These are phyloP conservation scores for Aspergillus quadricinctus DNA, from an alignment of 2,329 filamentous ascomycete genomes.

Conservation along the genomic window DNA sequence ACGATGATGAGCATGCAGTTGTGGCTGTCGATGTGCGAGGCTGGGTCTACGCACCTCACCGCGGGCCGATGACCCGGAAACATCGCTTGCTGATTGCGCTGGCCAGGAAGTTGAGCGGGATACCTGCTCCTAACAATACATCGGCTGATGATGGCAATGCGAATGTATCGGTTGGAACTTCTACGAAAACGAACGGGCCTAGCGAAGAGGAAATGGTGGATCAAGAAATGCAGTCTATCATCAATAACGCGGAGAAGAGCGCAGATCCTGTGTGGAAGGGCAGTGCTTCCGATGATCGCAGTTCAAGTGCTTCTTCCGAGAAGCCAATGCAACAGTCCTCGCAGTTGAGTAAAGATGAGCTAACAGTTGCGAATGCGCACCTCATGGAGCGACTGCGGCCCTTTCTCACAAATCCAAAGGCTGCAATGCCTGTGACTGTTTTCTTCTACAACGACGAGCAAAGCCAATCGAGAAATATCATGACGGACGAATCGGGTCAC, in stretches of 20 bases:
- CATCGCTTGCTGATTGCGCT: constrained; percentile 83
- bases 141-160: constrained; percentile 25
- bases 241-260: constrained; percentile 66
- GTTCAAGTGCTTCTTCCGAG: constrained; percentile 19
- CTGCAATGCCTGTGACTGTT: constrained; percentile 73
- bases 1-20: constrained; percentile 76
- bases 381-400: constrained; percentile 83
- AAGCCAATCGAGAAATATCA: constrained; percentile 78
- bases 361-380: constrained; percentile 75
- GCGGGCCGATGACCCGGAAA: constrained; percentile 77
- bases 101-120: constrained; percentile 80
- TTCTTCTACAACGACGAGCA: constrained; percentile 89
- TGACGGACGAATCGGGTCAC: constrained; percentile 84
- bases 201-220: constrained; percentile 64
- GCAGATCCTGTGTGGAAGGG: constrained; percentile 66
- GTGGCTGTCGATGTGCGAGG: constrained; percentile 93
- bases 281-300: constrained; percentile 48
- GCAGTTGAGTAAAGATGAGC: constrained; percentile 66
- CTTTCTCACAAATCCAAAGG: constrained; percentile 80
- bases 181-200: constrained; percentile 37
- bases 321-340: constrained; percentile 23
- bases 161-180: constrained; percentile 2
- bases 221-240: constrained; percentile 71
- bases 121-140: constrained; percentile 60
- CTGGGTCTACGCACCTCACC: constrained; percentile 87